A percentile compares a stretch with the other conserved stretches of the same genome.
Evolutionary conservation across 2,329 filamentous ascomycete genomes (phyloP).

Genomic region (Periconia sp.): DNA sequence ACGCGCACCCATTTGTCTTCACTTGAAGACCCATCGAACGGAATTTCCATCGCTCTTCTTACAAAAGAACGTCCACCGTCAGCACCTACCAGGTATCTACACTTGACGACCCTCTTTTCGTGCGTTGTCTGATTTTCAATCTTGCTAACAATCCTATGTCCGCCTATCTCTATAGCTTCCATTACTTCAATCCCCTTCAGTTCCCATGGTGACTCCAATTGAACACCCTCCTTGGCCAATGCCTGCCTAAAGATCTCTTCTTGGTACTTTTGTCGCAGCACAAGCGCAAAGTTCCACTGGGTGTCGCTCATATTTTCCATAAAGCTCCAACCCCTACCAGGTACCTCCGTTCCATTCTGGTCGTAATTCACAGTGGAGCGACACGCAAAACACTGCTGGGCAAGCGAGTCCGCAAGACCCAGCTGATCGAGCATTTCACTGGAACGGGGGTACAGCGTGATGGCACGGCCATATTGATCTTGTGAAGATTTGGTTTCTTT

Average conservation of each 20-base stretch:
- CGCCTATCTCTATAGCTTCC: slow-evolving; percentile 25
- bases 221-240: slow-evolving; percentile 39
- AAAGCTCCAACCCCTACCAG: slow-evolving; percentile 54
- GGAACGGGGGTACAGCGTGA: slow-evolving; percentile 56
- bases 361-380: slow-evolving; percentile 55
- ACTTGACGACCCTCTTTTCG: slow-evolving; percentile 32
- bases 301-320: slow-evolving; percentile 58
- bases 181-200: slow-evolving; percentile 45
- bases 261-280: slow-evolving; percentile 58
- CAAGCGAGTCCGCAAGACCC: slow-evolving; percentile 51
- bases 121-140: slow-evolving; percentile 32
- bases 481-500: slow-evolving; percentile 52
- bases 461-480: slow-evolving; percentile 57
- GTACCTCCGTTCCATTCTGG: slow-evolving; percentile 46
- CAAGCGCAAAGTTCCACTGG: slow-evolving; percentile 55
- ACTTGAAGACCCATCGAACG: slow-evolving; percentile 53
- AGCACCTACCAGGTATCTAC: slow-evolving; percentile 55
- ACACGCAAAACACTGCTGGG: slow-evolving; percentile 57
- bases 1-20: slow-evolving; percentile 59
- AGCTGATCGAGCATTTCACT: slow-evolving; percentile 57
- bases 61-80: slow-evolving; percentile 57
- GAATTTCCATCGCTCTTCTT: slow-evolving; percentile 48
- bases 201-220: slow-evolving; percentile 40
- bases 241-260: slow-evolving; percentile 56
- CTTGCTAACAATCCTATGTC: slow-evolving; percentile 30